Conservation (phyloP, 768 basidiomycete genomes). For the Boletellus ananiceps region DNA sequence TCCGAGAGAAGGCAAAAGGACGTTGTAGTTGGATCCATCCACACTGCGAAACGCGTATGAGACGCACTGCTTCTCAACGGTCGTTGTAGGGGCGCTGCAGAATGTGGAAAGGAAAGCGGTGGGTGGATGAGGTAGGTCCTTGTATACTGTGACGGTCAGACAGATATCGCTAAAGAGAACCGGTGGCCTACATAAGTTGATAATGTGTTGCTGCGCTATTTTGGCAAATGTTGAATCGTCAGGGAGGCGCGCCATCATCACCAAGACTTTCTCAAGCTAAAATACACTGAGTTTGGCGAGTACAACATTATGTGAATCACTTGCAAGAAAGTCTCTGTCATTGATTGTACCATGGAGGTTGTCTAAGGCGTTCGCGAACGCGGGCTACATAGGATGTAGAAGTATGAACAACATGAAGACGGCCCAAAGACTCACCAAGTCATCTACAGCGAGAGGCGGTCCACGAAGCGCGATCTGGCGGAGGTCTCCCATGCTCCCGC, state of each 20-base stretch:
- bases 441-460: conserved; percentile 17
- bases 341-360: conserved; percentile 43
- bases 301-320: conserved; percentile 15
- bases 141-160: conserved; percentile 49
- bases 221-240: conserved; percentile 26
- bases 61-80: conserved; percentile 12
- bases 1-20: conserved; percentile 50
- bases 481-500: conserved; percentile 24
- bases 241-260: conserved; percentile 52
- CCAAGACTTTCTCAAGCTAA: conserved; percentile 61
- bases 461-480: conserved; percentile 27
- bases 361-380: conserved; percentile 44
- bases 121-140: conserved; percentile 77
- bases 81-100: conserved; percentile 1
- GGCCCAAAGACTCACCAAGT: conserved; percentile 24
- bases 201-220: conserved; percentile 46
- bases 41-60: conserved; percentile 53
- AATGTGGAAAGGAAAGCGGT: conserved; percentile 41
- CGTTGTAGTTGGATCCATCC: conserved; percentile 60
- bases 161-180: neutral
- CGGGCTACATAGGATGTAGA: conserved; percentile 34
- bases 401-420: neutral
- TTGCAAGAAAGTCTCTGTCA: conserved; percentile 58
- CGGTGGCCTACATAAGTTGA: conserved; percentile 51
- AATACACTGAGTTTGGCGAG: conserved; percentile 5